Percentiles rank a stretch among this genome's conserved stretches.
phyloP scores from a whole-genome alignment of 768 basidiomycete genomes.

The Rossbeevera mucosa region DNA sequence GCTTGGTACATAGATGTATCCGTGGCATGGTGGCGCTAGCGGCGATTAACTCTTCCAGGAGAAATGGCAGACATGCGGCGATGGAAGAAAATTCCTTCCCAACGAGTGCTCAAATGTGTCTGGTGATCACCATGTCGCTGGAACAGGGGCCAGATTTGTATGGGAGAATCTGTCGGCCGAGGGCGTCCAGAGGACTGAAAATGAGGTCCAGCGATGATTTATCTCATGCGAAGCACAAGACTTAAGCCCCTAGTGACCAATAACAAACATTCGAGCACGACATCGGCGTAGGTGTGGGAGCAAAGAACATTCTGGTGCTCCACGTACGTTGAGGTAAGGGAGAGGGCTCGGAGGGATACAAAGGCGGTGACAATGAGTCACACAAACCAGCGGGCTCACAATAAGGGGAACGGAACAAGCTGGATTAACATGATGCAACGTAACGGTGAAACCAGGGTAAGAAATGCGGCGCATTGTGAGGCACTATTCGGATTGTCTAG shows the following conservation, averaged over 20 bases:
- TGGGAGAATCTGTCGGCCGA: conserved; percentile 19
- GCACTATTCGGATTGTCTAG: not conserved
- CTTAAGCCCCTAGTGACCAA: conserved; percentile 13
- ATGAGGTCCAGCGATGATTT: conserved; percentile 4
- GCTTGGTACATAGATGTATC: conserved; percentile 14
- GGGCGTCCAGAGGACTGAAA: conserved; percentile 3
- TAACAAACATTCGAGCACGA: conserved; percentile 9
- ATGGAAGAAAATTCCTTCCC: conserved; percentile 18
- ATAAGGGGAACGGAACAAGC: conserved; percentile 2
- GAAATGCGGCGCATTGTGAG: not conserved
- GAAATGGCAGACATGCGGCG: conserved; percentile 22
- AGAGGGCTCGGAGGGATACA: not conserved
- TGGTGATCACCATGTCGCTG: conserved; percentile 4
- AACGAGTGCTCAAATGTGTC: conserved; percentile 4
- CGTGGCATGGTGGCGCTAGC: conserved; percentile 26
- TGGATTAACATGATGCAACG: not conserved
- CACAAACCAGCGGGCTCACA: not conserved
- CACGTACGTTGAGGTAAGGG: conserved; percentile 1
- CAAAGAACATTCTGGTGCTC: conserved; percentile 4
- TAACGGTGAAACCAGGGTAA: conserved; percentile 18
- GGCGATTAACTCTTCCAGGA: conserved; percentile 29
- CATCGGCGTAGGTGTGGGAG: conserved; percentile 27
- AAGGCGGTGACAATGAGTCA: not conserved
- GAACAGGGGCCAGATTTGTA: conserved; percentile 23
- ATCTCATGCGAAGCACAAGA: conserved; percentile 21